These are phyloP conservation scores for Phoma sp. DNA, from an alignment of 2,329 filamentous ascomycete species.

Conservation along the genomic window DNA sequence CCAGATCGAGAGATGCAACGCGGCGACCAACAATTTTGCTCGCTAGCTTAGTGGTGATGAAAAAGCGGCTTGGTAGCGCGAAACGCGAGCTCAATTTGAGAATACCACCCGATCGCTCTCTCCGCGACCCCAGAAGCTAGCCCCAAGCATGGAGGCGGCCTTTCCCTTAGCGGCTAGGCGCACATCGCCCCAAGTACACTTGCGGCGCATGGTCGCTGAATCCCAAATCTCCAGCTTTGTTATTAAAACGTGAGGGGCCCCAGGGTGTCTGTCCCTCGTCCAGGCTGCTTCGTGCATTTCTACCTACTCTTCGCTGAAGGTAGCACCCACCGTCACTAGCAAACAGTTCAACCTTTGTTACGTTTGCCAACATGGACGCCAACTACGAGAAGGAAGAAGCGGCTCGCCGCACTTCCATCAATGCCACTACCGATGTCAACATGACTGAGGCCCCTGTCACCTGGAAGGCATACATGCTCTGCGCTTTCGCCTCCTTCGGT, in stretches of 20 bases:
- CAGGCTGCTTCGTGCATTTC: conserved; percentile 2
- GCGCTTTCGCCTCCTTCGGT: conserved; percentile 49
- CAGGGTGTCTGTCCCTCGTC: conserved; percentile 1
- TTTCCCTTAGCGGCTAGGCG: neutral
- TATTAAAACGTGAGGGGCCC: conserved; percentile 8
- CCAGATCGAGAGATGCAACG: neutral
- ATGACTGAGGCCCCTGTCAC: conserved; percentile 58
- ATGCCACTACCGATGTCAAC: conserved; percentile 51
- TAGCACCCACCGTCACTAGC: neutral
- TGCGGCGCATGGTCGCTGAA: conserved; percentile 2
- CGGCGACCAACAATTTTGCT: neutral
- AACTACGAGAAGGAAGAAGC: conserved; percentile 6
- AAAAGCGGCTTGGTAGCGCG: conserved; percentile 1
- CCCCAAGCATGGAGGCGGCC: neutral
- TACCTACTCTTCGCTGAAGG: neutral
- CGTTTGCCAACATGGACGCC: conserved; percentile 8
- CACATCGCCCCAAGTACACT: neutral
- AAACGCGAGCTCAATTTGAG: neutral
- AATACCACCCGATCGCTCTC: neutral
- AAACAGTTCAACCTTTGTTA: neutral
- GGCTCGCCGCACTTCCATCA: neutral
- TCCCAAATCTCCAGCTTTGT: conserved; percentile 11
- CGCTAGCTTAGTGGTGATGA: neutral
- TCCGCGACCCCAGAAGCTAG: conserved; percentile 1
- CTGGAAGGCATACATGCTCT: conserved; percentile 44